These are phyloP conservation scores for Podospora pseudocomata DNA, from an alignment of 495 filamentous ascomycete genomes.

Conservation along the genomic window DNA sequence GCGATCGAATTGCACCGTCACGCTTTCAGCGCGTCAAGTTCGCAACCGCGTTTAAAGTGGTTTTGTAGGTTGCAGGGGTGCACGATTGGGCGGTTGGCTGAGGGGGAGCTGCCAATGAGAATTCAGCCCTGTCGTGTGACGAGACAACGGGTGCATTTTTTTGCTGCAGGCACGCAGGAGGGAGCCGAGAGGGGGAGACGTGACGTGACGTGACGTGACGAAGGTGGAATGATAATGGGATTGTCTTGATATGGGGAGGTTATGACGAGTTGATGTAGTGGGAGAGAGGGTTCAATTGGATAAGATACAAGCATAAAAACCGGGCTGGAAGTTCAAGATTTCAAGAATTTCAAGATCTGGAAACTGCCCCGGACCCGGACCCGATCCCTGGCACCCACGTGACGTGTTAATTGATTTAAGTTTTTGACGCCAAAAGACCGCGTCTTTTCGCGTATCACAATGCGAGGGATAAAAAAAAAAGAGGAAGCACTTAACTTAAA, in stretches of 20 bases:
- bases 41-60: constrained; percentile 13
- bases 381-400: constrained; percentile 7
- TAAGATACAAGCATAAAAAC: background rate
- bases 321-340: background rate
- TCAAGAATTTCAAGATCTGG: background rate
- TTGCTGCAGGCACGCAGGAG: background rate
- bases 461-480: constrained; percentile 3
- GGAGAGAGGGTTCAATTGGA: background rate
- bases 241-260: background rate
- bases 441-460: constrained; percentile 22
- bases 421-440: constrained; percentile 26
- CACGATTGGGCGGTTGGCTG: background rate
- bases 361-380: no score
- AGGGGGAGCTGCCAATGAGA: constrained; percentile 6
- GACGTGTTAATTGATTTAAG: constrained; percentile 12
- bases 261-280: background rate
- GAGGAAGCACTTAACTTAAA: background rate
- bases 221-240: background rate
- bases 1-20: background rate
- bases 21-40: background rate
- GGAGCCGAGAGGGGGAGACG: background rate
- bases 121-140: background rate
- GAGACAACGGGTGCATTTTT: background rate
- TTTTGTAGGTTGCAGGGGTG: constrained; percentile 11
- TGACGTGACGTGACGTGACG: background rate